A percentile compares a stretch with the other conserved stretches of the same genome.
phyloP scores from a whole-genome alignment of 2,329 filamentous ascomycete genomes.

The Pseudopithomyces chartarum region DNA sequence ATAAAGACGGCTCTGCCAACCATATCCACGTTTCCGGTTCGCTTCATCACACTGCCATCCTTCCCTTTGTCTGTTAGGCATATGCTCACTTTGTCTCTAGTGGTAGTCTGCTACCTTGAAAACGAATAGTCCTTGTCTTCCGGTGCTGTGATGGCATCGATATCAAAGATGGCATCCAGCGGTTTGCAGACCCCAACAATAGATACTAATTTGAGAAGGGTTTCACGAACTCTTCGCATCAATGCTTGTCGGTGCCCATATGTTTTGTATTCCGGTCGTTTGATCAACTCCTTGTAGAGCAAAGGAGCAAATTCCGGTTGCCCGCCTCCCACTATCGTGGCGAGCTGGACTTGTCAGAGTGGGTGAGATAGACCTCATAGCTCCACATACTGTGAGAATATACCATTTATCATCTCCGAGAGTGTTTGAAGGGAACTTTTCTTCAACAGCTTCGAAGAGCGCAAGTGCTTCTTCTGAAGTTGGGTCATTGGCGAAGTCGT shows the following conservation, averaged over 20 bases:
- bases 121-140: constrained; percentile 63
- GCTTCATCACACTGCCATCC: constrained; percentile 63
- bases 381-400: constrained; percentile 44
- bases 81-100: not conserved
- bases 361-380: constrained; percentile 11
- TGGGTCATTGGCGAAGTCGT: constrained; percentile 30
- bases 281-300: constrained; percentile 62
- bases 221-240: constrained; percentile 61
- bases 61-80: constrained; percentile 40
- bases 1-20: constrained; percentile 64
- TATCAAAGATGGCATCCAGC: constrained; percentile 64
- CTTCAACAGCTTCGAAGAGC: constrained; percentile 50
- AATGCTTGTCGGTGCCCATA: constrained; percentile 53
- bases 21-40: constrained; percentile 58
- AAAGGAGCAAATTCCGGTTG: constrained; percentile 58
- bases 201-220: constrained; percentile 61
- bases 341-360: constrained; percentile 30
- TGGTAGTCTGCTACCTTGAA: constrained; percentile 47
- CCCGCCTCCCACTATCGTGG: constrained; percentile 56
- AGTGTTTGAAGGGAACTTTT: constrained; percentile 49
- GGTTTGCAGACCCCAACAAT: constrained; percentile 68
- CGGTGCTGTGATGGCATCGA: constrained; percentile 55
- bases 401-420: constrained; percentile 55
- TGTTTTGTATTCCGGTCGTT: constrained; percentile 52
- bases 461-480: constrained; percentile 46